These are phyloP conservation scores for Eutrema yunnanense DNA, from an alignment of 345 rosid species.

Conservation along the genomic window DNA sequence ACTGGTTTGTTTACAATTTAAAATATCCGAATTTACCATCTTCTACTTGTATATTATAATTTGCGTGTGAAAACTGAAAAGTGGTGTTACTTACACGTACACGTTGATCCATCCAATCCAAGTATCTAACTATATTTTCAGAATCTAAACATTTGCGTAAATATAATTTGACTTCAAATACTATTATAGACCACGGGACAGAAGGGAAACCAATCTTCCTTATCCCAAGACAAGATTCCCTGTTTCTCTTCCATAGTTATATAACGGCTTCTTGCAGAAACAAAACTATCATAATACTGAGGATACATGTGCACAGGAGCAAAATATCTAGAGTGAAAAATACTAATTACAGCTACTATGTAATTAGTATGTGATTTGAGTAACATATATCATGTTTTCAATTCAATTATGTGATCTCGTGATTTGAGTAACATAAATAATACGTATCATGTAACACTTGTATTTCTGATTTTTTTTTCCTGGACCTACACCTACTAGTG, in stretches of 20 bases:
- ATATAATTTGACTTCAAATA: conserved; percentile 6
- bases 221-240: conserved; percentile 32
- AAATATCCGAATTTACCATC: background rate
- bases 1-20: background rate
- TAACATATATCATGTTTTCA: background rate
- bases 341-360: background rate
- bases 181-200: background rate
- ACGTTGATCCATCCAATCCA: background rate
- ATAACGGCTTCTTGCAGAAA: background rate
- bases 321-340: background rate
- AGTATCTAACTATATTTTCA: conserved; percentile 5
- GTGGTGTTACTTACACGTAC: background rate
- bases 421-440: background rate
- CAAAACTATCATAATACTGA: background rate
- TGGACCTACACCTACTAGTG: background rate
- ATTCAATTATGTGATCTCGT: background rate
- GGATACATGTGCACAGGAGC: background rate
- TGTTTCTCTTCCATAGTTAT: background rate
- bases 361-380: background rate
- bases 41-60: background rate
- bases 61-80: background rate
- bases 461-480: background rate
- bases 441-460: background rate
- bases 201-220: conserved; percentile 9
- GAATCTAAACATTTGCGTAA: conserved; percentile 8